phyloP scores from a whole-genome alignment of 345 rosid species.

The Salix koriyanagi region DNA sequence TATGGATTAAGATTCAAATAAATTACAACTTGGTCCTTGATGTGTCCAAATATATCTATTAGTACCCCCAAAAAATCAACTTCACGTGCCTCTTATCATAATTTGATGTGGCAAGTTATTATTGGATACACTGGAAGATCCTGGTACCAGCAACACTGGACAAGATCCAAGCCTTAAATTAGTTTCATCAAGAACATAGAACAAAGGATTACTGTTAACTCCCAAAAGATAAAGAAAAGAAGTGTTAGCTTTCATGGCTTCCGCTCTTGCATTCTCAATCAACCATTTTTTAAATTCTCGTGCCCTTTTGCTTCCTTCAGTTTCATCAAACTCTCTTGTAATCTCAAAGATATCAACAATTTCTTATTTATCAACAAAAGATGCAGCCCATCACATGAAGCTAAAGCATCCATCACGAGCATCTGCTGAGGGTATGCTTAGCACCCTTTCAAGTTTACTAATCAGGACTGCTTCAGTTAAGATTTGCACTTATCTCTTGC shows the following conservation, averaged over 20 bases:
- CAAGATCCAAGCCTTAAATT: neutral
- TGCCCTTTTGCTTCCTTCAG: slow-evolving; percentile 19
- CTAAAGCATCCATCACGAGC: slow-evolving; percentile 31
- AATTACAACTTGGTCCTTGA: neutral
- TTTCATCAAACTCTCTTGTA: slow-evolving; percentile 5
- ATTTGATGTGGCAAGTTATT: neutral
- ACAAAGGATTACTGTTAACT: neutral
- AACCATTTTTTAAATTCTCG: slow-evolving; percentile 4
- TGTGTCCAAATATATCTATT: neutral
- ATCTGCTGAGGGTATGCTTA: slow-evolving; percentile 41
- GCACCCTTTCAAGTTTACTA: neutral
- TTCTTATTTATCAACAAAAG: slow-evolving; percentile 18
- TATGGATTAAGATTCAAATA: no score
- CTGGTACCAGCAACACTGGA: neutral
- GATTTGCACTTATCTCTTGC: neutral
- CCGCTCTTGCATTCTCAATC: slow-evolving; percentile 19
- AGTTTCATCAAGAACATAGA: neutral
- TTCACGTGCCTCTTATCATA: neutral
- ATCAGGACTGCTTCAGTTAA: neutral
- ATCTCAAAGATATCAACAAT: slow-evolving; percentile 1
- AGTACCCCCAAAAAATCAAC: neutral
- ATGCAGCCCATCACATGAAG: slow-evolving; percentile 16
- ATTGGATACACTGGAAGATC: neutral
- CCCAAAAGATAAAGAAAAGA: neutral
- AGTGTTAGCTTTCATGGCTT: slow-evolving; percentile 20